Base-by-base conservation (phyloP, 1,139 yeast genomes). In the Arxiozyma slooffiae region DNA sequence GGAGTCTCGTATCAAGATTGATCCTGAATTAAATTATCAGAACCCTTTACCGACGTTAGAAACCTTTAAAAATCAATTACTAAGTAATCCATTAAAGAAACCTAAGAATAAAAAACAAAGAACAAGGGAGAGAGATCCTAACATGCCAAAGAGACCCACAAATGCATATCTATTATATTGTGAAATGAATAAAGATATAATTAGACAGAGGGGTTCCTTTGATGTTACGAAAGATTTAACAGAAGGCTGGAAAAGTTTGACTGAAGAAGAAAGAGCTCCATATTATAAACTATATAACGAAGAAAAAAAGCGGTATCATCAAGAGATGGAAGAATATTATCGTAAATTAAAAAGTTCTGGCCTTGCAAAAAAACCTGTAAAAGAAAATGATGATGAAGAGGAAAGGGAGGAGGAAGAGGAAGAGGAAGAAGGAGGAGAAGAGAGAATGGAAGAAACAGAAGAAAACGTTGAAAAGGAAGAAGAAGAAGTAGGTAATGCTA, bases 91-190 rank as follows among this genome's bases (percentile, higher is more conserved):
- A 24, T 53, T 60, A 53, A 65, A 56, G 55, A 60, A 52, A 51
- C 54, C 59, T 47, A 66, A 63, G 53, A 45, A 30, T 21, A 45
- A 45, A 21, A 39, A 39, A 39, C 41, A 40, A 38, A 71, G 53
- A 50, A 58, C 55, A 8, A 63, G 57, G 55, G 72, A 54, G 26
- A 77, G 89, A 60, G 95, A 86, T 65, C 96, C 95, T 3, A 82
- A 81, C 58, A 76, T 84, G 61, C 96, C 97, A 17, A 86, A 86
- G 60, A 76, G 95, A 59, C 96, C 96, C 17, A 85, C 95, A 6
- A 89, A 89, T 67, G 95, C 96, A 9, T 88, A 89, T 62, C 73
- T 88, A 55, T 78, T 87, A 52, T 89, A 85, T 64, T 89, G 97
- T 69, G 97, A 89, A 54, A 71, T 79, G 70, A 94, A 87, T 62